Evolutionary conservation across 2,329 filamentous ascomycete species (phyloP), one percentile per base, ranked within the genome.

Genomic region (Cladosporium sp.): DNA sequence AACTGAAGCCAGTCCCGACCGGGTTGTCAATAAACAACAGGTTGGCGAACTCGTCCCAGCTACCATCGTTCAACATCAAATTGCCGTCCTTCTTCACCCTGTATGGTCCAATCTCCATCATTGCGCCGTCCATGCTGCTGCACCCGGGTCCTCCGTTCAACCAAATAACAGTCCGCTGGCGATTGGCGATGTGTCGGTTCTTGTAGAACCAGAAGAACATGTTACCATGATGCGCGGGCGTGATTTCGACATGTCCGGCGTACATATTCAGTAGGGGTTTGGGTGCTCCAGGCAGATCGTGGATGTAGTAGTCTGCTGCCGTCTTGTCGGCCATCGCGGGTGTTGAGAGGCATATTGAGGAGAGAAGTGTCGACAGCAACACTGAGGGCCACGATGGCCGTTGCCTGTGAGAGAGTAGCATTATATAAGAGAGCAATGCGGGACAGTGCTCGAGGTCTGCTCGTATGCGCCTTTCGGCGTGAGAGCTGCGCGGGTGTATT

Each of bases 151-250:
- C 95, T 56, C 94, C 95, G 72, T 99, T 99, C 59, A 99, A 78
- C 94, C 95, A 99, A 69, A 99, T 87, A 11, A 99, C 89, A 2
- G 92, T 96, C 59, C 94, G 85, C 73, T 94, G 90, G 67, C 84
- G 85, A 72, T 97, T 90, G 59, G 92, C 93, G 66, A 99, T 96
- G 74, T 99, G 94, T 66, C 90, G 84, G 72, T 97, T 97, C 72
- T 96, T 86, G 72, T 90, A 97, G 70, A 97, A 90, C 94, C 94
- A 99, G 80, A 99, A 99, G 81, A 97, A 99, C 17, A 99, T 78
- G 74, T 97, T 96, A 66, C 91, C 93, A 72, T 97, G 91, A 73
- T 88, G 84, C 65, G 91, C 87, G 19, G 88, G 84, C 36, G 87
- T 89, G 69, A 99, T 83, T 76, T 97, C 92, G 73, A 99, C 88